Conservation (phyloP, 148 eudicot genomes). For the Persicaria maculosa region DNA sequence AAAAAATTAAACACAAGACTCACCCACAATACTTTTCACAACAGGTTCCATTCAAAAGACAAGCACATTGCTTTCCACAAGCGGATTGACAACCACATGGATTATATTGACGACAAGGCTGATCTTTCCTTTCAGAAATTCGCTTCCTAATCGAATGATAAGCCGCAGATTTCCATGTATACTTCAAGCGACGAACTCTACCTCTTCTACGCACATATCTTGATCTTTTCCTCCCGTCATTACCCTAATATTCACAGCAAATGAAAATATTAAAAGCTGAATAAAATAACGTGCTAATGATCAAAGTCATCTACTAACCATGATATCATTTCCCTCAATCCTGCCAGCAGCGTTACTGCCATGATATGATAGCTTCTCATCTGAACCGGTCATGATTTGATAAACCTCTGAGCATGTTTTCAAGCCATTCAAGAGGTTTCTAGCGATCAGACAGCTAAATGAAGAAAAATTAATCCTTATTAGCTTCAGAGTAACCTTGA, state of each 20-base stretch:
- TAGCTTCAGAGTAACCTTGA: not conserved
- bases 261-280: not conserved
- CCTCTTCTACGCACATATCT: constrained; percentile 88
- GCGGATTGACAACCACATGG: constrained; percentile 94
- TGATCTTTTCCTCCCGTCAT: constrained; percentile 68
- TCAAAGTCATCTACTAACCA: constrained; percentile 34
- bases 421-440: constrained; percentile 81
- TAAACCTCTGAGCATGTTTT: constrained; percentile 81
- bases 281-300: constrained; percentile 1
- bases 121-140: constrained; percentile 86
- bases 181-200: constrained; percentile 92
- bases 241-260: constrained; percentile 40
- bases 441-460: constrained; percentile 88
- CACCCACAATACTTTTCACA: constrained; percentile 99
- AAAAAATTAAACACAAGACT: constrained; percentile 20
- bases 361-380: constrained; percentile 39
- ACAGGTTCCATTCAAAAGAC: constrained; percentile 84
- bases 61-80: constrained; percentile 91
- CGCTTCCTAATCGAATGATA: constrained; percentile 80
- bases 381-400: constrained; percentile 57
- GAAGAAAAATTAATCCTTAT: not conserved
- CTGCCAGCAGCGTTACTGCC: constrained; percentile 51
- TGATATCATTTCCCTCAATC: constrained; percentile 39
- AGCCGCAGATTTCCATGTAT: constrained; percentile 91
- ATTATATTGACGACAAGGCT: constrained; percentile 87